Conservation (phyloP, 495 filamentous ascomycete genomes). For the Xylaria nigripes region DNA sequence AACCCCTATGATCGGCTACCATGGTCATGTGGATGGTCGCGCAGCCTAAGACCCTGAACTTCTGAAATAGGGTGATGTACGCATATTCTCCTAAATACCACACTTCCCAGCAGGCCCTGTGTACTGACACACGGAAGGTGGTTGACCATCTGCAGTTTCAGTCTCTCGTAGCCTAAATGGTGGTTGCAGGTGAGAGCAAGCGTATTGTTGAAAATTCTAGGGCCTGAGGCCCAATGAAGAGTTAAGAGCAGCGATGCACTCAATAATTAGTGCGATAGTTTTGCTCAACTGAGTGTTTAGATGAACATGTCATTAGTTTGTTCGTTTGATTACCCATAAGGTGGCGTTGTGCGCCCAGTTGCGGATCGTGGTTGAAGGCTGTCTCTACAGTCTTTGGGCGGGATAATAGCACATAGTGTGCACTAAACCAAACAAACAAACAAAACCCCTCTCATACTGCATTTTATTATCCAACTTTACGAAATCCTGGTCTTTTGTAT, state of each 20-base stretch:
- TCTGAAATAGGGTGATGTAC: neutral
- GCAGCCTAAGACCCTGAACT: too few relatives aligned
- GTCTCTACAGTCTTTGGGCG: neutral
- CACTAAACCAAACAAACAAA: neutral
- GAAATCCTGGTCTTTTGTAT: neutral
- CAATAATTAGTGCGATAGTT: neutral
- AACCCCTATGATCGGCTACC: too few relatives aligned
- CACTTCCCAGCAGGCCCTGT: too few relatives aligned
- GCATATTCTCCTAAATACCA: too few relatives aligned
- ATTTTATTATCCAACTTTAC: neutral
- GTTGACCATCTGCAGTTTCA: slow-evolving; percentile 4
- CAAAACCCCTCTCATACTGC: neutral
- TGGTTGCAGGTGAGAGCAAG: neutral
- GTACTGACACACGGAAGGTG: neutral
- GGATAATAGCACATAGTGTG: neutral
- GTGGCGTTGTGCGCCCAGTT: neutral
- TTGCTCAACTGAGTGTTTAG: neutral
- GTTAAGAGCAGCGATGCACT: neutral
- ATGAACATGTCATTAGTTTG: neutral
- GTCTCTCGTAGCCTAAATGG: neutral
- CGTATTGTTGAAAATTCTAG: neutral
- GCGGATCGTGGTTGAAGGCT: neutral
- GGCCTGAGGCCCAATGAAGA: neutral
- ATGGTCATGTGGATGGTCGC: too few relatives aligned
- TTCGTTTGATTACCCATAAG: neutral